A percentile compares a stretch with the other conserved stretches of the same genome.
Evolutionary conservation across 2,329 filamentous ascomycete species (phyloP).

Genomic region (Coniochaeta sp.): DNA sequence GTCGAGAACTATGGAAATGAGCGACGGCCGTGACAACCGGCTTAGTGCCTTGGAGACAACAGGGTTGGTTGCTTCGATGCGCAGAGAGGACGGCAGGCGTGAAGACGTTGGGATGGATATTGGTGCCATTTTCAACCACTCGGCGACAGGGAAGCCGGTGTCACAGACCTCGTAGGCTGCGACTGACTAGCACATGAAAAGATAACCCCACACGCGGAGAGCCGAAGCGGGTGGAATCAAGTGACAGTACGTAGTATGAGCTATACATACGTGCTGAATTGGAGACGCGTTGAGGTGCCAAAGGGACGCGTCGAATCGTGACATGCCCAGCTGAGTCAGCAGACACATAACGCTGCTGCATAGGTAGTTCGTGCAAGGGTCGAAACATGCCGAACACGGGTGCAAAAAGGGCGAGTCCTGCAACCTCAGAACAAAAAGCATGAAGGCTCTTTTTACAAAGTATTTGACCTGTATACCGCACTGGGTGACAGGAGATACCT

Average conservation of each 20-base stretch:
- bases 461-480: no score
- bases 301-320: background rate
- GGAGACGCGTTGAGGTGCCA: background rate
- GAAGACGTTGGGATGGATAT: conserved; percentile 64
- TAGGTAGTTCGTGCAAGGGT: no score
- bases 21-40: conserved; percentile 63
- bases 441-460: no score
- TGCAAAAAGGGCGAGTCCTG: no score
- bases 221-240: background rate
- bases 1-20: conserved; percentile 65
- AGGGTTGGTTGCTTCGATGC: conserved; percentile 57
- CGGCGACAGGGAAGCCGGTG: background rate
- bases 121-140: conserved; percentile 34
- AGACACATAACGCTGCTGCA: no score
- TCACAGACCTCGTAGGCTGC: background rate
- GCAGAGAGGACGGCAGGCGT: conserved; percentile 63
- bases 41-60: conserved; percentile 59
- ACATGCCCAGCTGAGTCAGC: background rate
- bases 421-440: no score
- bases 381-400: no score
- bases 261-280: no score
- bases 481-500: no score
- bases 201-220: background rate
- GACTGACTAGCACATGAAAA: background rate
- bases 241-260: background rate